Base-by-base conservation (phyloP, 2,329 filamentous ascomycete species). In the Coniochaeta sp. region DNA sequence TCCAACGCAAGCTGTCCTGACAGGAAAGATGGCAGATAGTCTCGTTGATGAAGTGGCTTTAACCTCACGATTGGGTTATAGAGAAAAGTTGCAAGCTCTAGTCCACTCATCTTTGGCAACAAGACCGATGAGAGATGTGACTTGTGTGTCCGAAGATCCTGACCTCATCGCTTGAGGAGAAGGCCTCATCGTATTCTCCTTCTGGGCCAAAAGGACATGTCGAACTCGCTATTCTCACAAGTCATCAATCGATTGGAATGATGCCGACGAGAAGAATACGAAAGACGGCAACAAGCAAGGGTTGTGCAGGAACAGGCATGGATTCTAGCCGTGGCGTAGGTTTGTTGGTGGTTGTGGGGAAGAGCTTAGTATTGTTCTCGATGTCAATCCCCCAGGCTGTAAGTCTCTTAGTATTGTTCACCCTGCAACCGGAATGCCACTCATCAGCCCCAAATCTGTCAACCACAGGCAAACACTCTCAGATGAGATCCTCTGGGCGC, bases 371-470 rank as follows among this genome's bases (percentile, higher is more conserved):
- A 64, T 65, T 65, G 63, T 65, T 59, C 58, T 56, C 54, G 34
- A 56, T 12, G 31, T 34, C 1, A 36, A 34, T 28, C 58, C 52
- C 50, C 26, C 43, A 1, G 16, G 2, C 19, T 52, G 11, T 52
- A 52, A 58, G 28, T 33, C 36, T n/a, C 38, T 64, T 64, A 59
- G 62, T 63, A 66, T 64, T 66, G 62, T 66, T 63, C 58, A 5
- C 31, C 31, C 31, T 38, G 54, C 31, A 56, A 56, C 54, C 54
- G 54, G 54, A 56, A 56, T 56, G 31, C 54, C 1, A 52, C 47
- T 24, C 14, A 12, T 52, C 26, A n/a, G 31, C 9, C 47, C 47
- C 47, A 5, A 52, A n/a, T 17, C 26, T 28, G 22, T 52, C 24
- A 52, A 52, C 47, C 47, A 9, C 47, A 52, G 24, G 24, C 26